Percentiles rank a stretch among this genome's conserved stretches.
phyloP scores from a whole-genome alignment of 2,329 filamentous ascomycete genomes.

The Tolypocladium pustulatum region DNA sequence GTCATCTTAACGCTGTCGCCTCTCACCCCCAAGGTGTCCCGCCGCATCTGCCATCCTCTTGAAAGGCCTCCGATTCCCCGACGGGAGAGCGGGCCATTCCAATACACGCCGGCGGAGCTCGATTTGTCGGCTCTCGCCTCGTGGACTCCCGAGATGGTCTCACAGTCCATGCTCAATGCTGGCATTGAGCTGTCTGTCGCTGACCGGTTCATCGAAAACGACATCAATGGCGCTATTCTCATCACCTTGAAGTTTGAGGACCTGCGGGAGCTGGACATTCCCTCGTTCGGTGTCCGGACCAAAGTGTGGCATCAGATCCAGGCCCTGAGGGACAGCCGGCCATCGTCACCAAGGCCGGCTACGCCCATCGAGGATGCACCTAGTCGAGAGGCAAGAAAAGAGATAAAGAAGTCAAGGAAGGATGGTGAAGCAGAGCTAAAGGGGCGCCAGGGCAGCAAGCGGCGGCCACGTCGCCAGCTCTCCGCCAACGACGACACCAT shows the following conservation, averaged over 20 bases:
- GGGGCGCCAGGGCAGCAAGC: conserved; percentile 29
- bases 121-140: conserved; percentile 47
- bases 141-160: conserved; percentile 69
- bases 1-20: conserved; percentile 60
- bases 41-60: conserved; percentile 17
- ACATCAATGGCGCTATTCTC: conserved; percentile 80
- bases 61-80: conserved; percentile 13
- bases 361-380: conserved; percentile 53
- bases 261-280: conserved; percentile 68
- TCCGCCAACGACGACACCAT: conserved; percentile 53
- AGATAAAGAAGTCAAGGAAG: conserved; percentile 32
- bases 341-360: conserved; percentile 39
- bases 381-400: conserved; percentile 37
- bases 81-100: conserved; percentile 39
- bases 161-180: conserved; percentile 75
- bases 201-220: conserved; percentile 80
- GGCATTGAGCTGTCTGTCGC: conserved; percentile 70
- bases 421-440: conserved; percentile 22
- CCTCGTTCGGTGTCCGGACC: conserved; percentile 71
- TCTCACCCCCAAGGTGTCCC: conserved; percentile 53
- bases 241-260: conserved; percentile 90
- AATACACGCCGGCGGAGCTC: conserved; percentile 45
- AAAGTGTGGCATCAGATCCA: conserved; percentile 74
- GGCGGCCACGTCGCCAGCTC: conserved; percentile 25
- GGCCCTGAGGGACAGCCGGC: conserved; percentile 47